Base-by-base conservation (phyloP, 208 protist genomes). In the Leishmania martiniquensis region DNA sequence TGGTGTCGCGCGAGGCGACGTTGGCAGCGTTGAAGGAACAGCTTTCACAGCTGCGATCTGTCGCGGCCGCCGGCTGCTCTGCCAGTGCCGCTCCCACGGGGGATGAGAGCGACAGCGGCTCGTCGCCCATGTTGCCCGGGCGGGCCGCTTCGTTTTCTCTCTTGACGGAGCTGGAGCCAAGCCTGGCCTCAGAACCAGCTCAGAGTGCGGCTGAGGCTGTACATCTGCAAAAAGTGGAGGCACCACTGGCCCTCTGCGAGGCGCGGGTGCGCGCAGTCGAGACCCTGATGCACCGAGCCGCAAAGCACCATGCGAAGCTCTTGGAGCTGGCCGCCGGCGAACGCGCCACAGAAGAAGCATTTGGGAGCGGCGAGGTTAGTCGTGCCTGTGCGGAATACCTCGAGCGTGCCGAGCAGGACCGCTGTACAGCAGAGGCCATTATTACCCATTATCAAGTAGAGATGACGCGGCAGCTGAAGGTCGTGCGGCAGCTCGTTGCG, bases 381-480 rank as follows among this genome's bases (percentile, higher is more conserved):
- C 74, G 62, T 42, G 68, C 65, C 12, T 57, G 68, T 1, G 67
- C 63, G 1, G 68, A 76, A 13, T 77, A 79, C 60, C 42, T 83
- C 57, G 74, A 75, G 3, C 39, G 69, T 9, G 32, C 66, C 15
- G 80, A 79, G 60, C 80, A 79, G n/a, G 74, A 75, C 49, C 37
- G 73, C 17, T 55, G 62, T 49, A 42, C 29, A 1, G 80, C 80
- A 10, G 68, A 77, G 37, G 37, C 20, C 29, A 78, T 83, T 37
- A 66, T 83, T 42, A 49, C 54, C 13, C 32, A 29, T 17, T 79
- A 71, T 34, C 80, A 83, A 44, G 69, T 67, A 20, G 80, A 83
- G 75, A 83, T 83, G 80, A 76, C 69, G 15, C 80, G 80, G 17
- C 73, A 79, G 69, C 69, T 83, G 15, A 79, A 79, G 44, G 65